These are phyloP conservation scores for Pyricularia sp. DNA, from an alignment of 2,329 filamentous ascomycete genomes.

Conservation along the genomic window DNA sequence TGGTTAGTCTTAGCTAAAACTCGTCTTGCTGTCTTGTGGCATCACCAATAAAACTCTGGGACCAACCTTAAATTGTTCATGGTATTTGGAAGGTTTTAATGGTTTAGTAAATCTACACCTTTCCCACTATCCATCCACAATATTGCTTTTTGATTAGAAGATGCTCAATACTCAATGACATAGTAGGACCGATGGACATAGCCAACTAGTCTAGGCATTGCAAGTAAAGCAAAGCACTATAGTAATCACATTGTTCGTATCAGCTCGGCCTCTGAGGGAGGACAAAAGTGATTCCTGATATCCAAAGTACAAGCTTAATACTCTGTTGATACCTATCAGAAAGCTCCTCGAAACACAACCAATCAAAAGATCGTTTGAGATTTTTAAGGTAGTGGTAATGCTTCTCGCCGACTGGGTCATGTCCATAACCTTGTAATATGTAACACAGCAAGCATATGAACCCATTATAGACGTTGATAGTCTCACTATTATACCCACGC, in stretches of 20 bases:
- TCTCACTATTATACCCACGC: not conserved
- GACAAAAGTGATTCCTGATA: not conserved
- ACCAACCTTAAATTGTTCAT: not conserved
- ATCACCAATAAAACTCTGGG: not conserved
- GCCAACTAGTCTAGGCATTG: not conserved
- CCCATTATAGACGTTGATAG: not conserved
- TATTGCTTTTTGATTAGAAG: not conserved
- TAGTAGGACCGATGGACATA: not conserved
- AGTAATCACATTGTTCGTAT: not conserved
- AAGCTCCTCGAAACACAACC: not conserved
- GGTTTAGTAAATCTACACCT: not conserved
- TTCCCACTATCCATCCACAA: not conserved
- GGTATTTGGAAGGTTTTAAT: not conserved
- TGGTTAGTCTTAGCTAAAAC: not conserved
- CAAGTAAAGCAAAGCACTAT: not conserved
- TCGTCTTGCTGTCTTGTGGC: not conserved
- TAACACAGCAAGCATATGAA: not conserved
- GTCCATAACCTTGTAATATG: no score
- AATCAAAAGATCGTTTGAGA: not conserved
- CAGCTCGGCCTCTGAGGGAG: no score
- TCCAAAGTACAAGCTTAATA: not conserved
- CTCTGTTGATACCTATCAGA: not conserved
- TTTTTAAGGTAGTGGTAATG: not conserved
- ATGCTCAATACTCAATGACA: not conserved
- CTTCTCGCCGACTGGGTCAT: not conserved